A percentile compares a stretch with the other conserved stretches of the same genome.
Conservation (phyloP, 139 green algal genomes). For the Yamagishiella unicocca region DNA sequence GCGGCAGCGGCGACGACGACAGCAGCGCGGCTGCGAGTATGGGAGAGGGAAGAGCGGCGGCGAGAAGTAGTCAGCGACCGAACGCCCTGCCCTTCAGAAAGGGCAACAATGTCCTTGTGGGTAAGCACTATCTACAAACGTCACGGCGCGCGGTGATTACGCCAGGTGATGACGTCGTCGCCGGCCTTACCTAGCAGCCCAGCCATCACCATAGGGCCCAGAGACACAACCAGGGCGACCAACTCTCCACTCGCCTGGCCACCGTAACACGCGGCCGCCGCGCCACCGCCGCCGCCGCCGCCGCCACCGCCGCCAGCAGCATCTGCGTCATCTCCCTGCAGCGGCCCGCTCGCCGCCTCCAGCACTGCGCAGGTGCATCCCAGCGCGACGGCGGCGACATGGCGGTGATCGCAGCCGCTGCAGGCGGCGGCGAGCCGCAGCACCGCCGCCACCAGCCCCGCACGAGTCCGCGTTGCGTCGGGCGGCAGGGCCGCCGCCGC, state of each 20-base stretch:
- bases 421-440: slow-evolving; percentile 40
- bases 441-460: neutral
- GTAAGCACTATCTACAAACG: neutral
- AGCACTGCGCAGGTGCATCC: slow-evolving; percentile 35
- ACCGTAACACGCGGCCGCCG: too few species aligned
- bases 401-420: slow-evolving; percentile 46
- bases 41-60: neutral
- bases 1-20: slow-evolving; percentile 50
- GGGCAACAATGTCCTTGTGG: too few species aligned
- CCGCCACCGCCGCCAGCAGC: too few species aligned
- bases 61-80: neutral
- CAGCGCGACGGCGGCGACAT: slow-evolving; percentile 31
- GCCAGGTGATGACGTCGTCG: neutral
- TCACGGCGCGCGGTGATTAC: neutral
- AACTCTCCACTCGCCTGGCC: neutral
- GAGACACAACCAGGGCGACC: slow-evolving; percentile 1
- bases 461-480: neutral
- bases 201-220: neutral
- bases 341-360: neutral
- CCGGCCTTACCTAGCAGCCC: slow-evolving; percentile 32
- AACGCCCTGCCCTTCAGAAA: too few species aligned
- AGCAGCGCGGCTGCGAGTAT: slow-evolving; percentile 27
- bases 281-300: neutral
- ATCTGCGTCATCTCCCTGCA: neutral
- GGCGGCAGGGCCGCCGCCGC: neutral